phyloP scores from a whole-genome alignment of 176 grass and related monocot genomes.

The Juncus effusus region DNA sequence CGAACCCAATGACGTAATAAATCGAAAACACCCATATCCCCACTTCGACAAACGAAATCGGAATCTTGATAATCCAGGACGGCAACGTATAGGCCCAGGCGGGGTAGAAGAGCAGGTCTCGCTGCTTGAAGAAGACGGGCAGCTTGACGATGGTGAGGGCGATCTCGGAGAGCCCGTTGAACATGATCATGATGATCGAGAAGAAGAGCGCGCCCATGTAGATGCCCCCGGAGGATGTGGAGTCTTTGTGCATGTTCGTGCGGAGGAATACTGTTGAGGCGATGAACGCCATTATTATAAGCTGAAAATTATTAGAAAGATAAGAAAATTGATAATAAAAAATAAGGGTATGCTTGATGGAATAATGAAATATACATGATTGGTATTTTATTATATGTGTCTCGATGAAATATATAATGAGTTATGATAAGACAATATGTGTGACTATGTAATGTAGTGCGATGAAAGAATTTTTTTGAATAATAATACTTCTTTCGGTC shows the following conservation, averaged over 20 bases:
- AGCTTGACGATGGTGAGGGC: slow-evolving; percentile 72
- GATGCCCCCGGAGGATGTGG: slow-evolving; percentile 29
- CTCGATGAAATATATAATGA: no score
- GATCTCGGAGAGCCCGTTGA: slow-evolving; percentile 79
- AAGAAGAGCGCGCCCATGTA: slow-evolving; percentile 76
- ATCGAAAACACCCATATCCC: slow-evolving; percentile 64
- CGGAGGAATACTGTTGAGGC: slow-evolving; percentile 84
- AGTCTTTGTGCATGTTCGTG: slow-evolving; percentile 50
- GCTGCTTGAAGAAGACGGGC: slow-evolving; percentile 82
- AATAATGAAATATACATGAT: no score
- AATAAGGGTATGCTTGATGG: no score
- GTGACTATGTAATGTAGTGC: no score
- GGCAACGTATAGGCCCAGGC: slow-evolving; percentile 78
- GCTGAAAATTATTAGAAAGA: slow-evolving; percentile 41
- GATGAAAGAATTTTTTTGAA: no score
- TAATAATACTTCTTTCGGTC: no score
- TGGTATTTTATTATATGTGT: no score
- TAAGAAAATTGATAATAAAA: no score
- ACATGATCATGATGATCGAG: slow-evolving; percentile 67
- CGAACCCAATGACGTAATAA: slow-evolving; percentile 84
- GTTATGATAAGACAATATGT: no score
- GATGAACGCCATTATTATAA: slow-evolving; percentile 59
- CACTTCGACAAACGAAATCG: slow-evolving; percentile 81
- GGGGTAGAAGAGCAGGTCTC: slow-evolving; percentile 84
- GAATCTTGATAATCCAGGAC: slow-evolving; percentile 80